A percentile compares a stretch with the other conserved stretches of the same genome.
Conservation (phyloP, 371 early-diverging fungal species). For the Globomyces sp. region DNA sequence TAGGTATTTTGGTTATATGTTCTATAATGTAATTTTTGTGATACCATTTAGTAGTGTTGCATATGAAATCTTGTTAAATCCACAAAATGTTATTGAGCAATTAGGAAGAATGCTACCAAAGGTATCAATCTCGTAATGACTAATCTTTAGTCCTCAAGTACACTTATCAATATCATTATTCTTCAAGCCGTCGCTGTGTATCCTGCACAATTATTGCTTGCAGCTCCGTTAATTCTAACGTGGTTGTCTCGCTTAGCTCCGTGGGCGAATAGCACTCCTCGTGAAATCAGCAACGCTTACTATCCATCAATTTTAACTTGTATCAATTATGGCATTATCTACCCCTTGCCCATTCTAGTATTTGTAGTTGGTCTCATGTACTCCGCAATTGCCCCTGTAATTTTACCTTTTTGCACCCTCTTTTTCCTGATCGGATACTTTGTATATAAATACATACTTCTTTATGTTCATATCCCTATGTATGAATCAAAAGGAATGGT, state of each 20-base stretch:
- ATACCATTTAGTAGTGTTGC: conserved; percentile 75
- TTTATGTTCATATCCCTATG: conserved; percentile 79
- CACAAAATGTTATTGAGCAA: conserved; percentile 64
- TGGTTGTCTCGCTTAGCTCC: conserved; percentile 35
- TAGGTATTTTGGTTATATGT: conserved; percentile 83
- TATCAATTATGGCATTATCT: conserved; percentile 45
- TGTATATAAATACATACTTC: conserved; percentile 62
- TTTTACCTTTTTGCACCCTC: conserved; percentile 71
- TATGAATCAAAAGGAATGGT: conserved; percentile 75
- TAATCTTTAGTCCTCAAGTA: conserved; percentile 25
- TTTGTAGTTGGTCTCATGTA: conserved; percentile 85
- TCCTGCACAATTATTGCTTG: conserved; percentile 44
- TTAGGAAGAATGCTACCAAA: conserved; percentile 70
- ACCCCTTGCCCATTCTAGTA: conserved; percentile 59
- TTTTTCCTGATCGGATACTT: conserved; percentile 74
- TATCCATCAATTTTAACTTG: conserved; percentile 43
- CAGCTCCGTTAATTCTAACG: conserved; percentile 45
- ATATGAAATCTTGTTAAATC: conserved; percentile 65
- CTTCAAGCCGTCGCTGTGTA: conserved; percentile 39
- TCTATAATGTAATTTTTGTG: conserved; percentile 85
- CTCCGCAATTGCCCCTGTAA: conserved; percentile 81
- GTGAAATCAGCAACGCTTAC: conserved; percentile 45
- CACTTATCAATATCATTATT: conserved; percentile 45
- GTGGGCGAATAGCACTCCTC: conserved; percentile 39
- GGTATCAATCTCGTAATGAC: conserved; percentile 23